Conservation (phyloP, 2,329 filamentous ascomycete genomes). For the Pezizomycotina sp. region DNA sequence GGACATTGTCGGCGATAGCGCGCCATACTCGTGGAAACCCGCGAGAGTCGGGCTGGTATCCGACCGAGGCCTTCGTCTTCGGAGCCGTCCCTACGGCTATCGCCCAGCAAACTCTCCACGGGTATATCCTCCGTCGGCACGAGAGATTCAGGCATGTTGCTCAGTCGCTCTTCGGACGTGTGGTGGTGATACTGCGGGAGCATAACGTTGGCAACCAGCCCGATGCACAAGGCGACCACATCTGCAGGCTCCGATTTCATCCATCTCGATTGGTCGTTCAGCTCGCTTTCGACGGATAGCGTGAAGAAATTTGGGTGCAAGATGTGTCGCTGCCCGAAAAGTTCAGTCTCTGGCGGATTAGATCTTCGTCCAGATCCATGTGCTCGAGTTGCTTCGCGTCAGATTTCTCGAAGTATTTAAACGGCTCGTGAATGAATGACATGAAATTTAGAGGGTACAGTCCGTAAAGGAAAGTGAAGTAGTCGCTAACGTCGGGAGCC, state of each 20-base stretch:
- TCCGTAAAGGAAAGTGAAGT: slow-evolving; percentile 69
- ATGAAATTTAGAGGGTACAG: slow-evolving; percentile 74
- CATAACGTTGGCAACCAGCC: slow-evolving; percentile 37
- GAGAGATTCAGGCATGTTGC: slow-evolving; percentile 31
- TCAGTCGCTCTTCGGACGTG: slow-evolving; percentile 20
- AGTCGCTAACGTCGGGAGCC: slow-evolving; percentile 52
- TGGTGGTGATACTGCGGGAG: slow-evolving; percentile 20
- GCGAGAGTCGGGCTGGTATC: too few relatives aligned
- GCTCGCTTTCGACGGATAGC: slow-evolving; percentile 61
- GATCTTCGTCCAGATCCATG: slow-evolving; percentile 59
- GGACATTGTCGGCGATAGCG: too few relatives aligned
- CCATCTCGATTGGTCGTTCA: slow-evolving; percentile 60
- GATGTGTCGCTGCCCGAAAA: slow-evolving; percentile 54
- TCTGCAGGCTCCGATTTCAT: slow-evolving; percentile 64
- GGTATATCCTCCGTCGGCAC: slow-evolving; percentile 28
- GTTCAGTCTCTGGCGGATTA: slow-evolving; percentile 58
- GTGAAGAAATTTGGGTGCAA: slow-evolving; percentile 75
- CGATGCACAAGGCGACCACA: slow-evolving; percentile 61
- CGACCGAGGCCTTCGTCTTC: slow-evolving; percentile 19
- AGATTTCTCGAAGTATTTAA: slow-evolving; percentile 58
- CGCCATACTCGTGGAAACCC: too few relatives aligned
- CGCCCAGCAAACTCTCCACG: slow-evolving; percentile 25
- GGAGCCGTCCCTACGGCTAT: slow-evolving; percentile 18
- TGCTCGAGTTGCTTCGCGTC: slow-evolving; percentile 54
- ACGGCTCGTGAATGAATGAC: slow-evolving; percentile 69